Evolutionary conservation across 1,284 basidiomycete genomes (phyloP).

Genomic region (Ceratobasidium sp.): DNA sequence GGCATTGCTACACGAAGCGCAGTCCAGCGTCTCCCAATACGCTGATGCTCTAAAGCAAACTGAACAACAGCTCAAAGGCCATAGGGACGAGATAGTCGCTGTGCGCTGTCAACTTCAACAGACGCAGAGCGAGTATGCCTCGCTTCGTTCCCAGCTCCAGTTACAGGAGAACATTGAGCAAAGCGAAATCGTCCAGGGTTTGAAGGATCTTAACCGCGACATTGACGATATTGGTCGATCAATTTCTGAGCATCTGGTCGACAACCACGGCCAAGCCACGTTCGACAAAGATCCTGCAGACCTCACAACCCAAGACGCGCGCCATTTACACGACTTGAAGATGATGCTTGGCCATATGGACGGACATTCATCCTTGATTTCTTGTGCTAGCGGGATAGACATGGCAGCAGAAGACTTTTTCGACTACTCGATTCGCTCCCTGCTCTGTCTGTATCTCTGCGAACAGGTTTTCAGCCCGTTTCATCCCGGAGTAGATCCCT

Average conservation of each 20-base stretch:
- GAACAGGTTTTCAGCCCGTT: constrained; percentile 17
- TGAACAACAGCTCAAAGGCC: not conserved
- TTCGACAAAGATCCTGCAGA: constrained; percentile 21
- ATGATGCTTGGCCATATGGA: constrained; percentile 15
- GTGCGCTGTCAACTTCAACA: not conserved
- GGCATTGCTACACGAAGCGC: not conserved
- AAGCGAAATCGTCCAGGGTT: constrained; percentile 26
- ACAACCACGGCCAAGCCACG: not conserved
- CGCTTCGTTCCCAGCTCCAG: constrained; percentile 29
- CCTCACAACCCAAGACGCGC: constrained; percentile 17
- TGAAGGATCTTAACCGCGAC: constrained; percentile 27
- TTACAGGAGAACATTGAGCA: constrained; percentile 35
- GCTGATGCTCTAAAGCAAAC: not conserved
- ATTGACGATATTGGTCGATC: constrained; percentile 30
- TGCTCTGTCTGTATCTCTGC: constrained; percentile 10
- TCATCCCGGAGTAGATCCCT: constrained; percentile 9
- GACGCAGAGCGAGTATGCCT: not conserved
- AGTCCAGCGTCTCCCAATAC: not conserved
- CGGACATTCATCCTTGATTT: constrained; percentile 1
- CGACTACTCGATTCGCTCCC: constrained; percentile 22
- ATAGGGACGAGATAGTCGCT: not conserved
- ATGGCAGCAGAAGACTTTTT: constrained; percentile 39
- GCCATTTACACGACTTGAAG: constrained; percentile 8
- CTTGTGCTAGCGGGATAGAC: not conserved
- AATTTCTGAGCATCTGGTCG: constrained; percentile 17